Base-by-base conservation (phyloP, 2,329 filamentous ascomycete species). In the Fusarium equiseti region DNA sequence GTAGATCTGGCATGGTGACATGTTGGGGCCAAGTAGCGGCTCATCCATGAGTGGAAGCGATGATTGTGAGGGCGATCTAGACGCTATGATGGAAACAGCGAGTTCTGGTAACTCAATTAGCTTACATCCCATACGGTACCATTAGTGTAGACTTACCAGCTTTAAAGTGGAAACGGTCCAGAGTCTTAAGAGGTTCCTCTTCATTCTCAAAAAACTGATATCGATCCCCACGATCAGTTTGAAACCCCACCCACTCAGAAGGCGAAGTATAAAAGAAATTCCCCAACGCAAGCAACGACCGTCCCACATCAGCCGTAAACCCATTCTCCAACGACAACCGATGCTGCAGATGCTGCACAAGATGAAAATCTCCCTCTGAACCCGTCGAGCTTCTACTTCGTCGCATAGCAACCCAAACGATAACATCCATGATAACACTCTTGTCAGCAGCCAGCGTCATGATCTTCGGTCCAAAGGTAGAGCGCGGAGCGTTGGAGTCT, bases 401-500 rank as follows among this genome's bases (percentile, higher is more conserved):
- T 1, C 62, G 40, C 62, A 65, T 65, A 1, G 62, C 62, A 29
- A 65, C 62, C 62, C 62, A 65, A 3, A 65, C 27, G 1, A 65
- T 46, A 8, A 65, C 46, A 4, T 65, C 62, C 62, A 65, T 65
- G 10, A 65, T 65, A 7, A 40, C 29, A 2, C 40, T 22, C 27
- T 65, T 65, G 12, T 65, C 62, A 2, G 62, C 60, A 5, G 62
- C 62, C 2, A 65, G 3, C 4, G 45, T 59, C 62, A 65, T 65
- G 0, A 65, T 65, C 13, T 65, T 65, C 2, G 62, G 52, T 0
- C 62, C 60, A 11, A 65, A 65, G 4, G 60, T 35, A 5, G 62
- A 65, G 5, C 51, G 58, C 0, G 62, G 62, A 70, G 54, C 59
- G 5, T 70, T 69, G 2, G 66, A 70, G 13, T 69, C 66, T 10